Base-by-base conservation (phyloP, 805 yeast genomes). In the Cyberlindnera amylophila region DNA sequence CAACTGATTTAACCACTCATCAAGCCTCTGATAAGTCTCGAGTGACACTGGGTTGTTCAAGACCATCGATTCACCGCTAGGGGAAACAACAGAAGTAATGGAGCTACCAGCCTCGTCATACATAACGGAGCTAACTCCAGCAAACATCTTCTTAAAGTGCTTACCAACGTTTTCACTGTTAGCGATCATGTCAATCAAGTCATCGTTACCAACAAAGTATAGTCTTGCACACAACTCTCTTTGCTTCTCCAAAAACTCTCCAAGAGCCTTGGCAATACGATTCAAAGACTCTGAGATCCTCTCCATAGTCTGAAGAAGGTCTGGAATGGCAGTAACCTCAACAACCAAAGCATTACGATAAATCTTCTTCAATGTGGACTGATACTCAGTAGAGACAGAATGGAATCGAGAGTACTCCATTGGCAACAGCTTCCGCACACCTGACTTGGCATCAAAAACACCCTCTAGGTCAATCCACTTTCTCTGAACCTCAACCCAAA, bases 131-230 rank as follows among this genome's bases (percentile, higher is more conserved):
- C 71, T 50, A 3, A 88, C 65, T 2, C 91, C 95, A 4, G 78
- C 60, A 58, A 85, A 89, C 81, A 89, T 74, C 54, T 85, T 86
- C 36, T 69, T 67, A 38, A 89, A 62, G 54, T 83, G 89, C 35
- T 69, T 72, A 14, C 81, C 79, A 4, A 82, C 67, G 49, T 81
- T 74, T 5, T 58, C 63, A 0, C 78, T 65, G 39, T 81, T 74
- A 2, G 97, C 96, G 28, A 91, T 74, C 31, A 91, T 74, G 47
- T 87, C 95, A 27, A 91, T 65, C 24, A 91, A 63, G 58, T 91
- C 96, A 46, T 89, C 96, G 58, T 91, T 91, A 6, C 97, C 96
- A 21, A 91, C 65, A 57, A 91, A 90, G 54, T 82, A 89, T 42
- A 89, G 82, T 36, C 97, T 70, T 1, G 96, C 90, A 53, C 84